Conservation (phyloP, 768 basidiomycete genomes). For the Naganishia vaughanmartiniae region DNA sequence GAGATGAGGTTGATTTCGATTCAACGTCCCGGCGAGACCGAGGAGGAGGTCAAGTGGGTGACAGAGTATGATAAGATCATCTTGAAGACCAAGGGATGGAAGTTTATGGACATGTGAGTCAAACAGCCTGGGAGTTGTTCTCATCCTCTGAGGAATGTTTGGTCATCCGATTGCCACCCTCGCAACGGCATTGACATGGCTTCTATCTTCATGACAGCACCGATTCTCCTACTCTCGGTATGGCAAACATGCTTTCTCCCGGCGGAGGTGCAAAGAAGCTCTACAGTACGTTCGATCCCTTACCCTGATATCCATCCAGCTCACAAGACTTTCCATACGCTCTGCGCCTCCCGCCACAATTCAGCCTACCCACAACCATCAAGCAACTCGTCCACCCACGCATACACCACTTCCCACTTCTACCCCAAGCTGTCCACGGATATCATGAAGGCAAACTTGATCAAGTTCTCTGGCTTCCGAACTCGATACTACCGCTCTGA, state of each 20-base stretch:
- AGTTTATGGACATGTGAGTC: slow-evolving; percentile 74
- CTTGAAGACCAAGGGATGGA: slow-evolving; percentile 71
- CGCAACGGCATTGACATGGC: not conserved
- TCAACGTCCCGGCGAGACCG: not conserved
- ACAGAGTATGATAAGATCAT: slow-evolving; percentile 88
- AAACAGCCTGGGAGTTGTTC: too few relatives aligned
- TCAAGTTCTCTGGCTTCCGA: slow-evolving; percentile 43
- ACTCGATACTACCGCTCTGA: slow-evolving; percentile 54
- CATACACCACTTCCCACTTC: slow-evolving; percentile 26
- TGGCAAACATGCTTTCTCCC: slow-evolving; percentile 43
- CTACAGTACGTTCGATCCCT: slow-evolving; percentile 40
- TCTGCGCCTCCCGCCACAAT: slow-evolving; percentile 58
- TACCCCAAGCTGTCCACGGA: slow-evolving; percentile 40
- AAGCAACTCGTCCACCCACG: slow-evolving; percentile 39
- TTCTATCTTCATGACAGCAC: slow-evolving; percentile 57
- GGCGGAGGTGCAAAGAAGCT: slow-evolving; percentile 33
- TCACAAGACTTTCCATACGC: slow-evolving; percentile 58
- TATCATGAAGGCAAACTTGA: slow-evolving; percentile 43
- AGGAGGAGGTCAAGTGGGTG: slow-evolving; percentile 68
- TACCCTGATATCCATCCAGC: slow-evolving; percentile 18
- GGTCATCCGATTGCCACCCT: not conserved
- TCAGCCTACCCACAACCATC: slow-evolving; percentile 47
- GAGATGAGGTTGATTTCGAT: slow-evolving; percentile 29
- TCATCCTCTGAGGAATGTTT: too few relatives aligned
- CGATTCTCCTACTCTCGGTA: slow-evolving; percentile 59